Evolutionary conservation across 2,329 filamentous ascomycete species (phyloP), one percentile per base, ranked within the genome.

Genomic region (Pseudogymnoascus sp.): DNA sequence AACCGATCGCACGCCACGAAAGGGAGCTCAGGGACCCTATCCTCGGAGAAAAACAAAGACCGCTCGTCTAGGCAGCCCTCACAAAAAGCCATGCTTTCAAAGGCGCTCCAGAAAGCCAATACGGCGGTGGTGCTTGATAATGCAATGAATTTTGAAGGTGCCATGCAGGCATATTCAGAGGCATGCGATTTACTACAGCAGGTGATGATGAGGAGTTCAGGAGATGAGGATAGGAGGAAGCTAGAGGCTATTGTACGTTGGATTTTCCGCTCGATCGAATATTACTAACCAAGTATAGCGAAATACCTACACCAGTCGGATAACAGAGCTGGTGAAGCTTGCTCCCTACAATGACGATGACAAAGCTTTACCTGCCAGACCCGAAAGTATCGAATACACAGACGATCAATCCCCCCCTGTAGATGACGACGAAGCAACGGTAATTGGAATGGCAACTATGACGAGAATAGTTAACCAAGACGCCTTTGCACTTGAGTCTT

Each of bases 21-120:
- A 65, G 75, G 76, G 37, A 80, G 79, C 68, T 70, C 72, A 18
- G 80, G 81, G 62, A 77, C 77, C 5, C 75, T 73, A 6, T 75
- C 74, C 37, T 74, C 74, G 3, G 70, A 70, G 21, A 74, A 72
- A 42, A 74, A 73, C 36, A 68, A 60, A 59, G 62, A 64, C 37
- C 69, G 69, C 56, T 68, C 67, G 56, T 70, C 69, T 71, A 76
- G 80, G 66, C 77, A 77, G n/a, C 84, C 85, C 12, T 91, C 89
- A 1, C 89, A 97, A 74, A 97, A 97, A 79, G 90, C 88, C 9
- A 97, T 97, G 93, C 82, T 99, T 37, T 96, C 93, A n/a, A 90
- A 90, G 69, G 95, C 95, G 0, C 79, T 99, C 62, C 89, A 96
- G 73, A 96, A 97, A 77, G 95, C 95, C 60, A 97, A 99, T 72